A percentile compares a stretch with the other conserved stretches of the same genome.
Evolutionary conservation across 2,329 filamentous ascomycete genomes (phyloP).

Genomic region (Hymenotorrendiella dingleyae): DNA sequence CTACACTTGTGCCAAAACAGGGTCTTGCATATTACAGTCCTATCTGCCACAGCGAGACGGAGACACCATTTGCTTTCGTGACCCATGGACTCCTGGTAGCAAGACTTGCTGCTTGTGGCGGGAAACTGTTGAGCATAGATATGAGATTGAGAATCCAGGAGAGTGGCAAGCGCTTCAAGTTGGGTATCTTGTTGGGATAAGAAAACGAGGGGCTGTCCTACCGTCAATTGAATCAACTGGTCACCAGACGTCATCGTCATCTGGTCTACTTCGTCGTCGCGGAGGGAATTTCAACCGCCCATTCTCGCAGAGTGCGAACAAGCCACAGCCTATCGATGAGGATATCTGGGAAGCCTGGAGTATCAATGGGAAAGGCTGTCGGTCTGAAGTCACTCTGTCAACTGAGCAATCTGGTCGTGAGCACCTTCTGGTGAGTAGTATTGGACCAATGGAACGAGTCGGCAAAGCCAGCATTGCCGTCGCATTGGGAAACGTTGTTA

Average conservation of each 20-base stretch:
- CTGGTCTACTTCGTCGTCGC: constrained; percentile 13
- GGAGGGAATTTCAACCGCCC: constrained; percentile 3
- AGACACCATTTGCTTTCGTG: constrained; percentile 52
- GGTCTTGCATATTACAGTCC: constrained; percentile 59
- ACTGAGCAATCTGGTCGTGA: constrained; percentile 25
- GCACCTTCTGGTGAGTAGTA: constrained; percentile 56
- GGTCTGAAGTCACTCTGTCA: constrained; percentile 17
- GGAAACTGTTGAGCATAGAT: constrained; percentile 44
- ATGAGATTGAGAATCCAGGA: constrained; percentile 56
- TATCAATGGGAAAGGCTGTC: constrained; percentile 39
- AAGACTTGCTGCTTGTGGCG: constrained; percentile 46
- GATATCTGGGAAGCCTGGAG: constrained; percentile 49
- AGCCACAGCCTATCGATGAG: constrained; percentile 12
- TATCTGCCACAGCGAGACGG: constrained; percentile 49
- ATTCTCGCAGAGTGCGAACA: background rate
- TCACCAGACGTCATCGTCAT: background rate
- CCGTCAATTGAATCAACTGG: background rate
- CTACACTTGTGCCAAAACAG: constrained; percentile 54
- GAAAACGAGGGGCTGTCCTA: constrained; percentile 36
- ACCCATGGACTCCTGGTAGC: constrained; percentile 35
- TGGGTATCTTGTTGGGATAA: constrained; percentile 58
- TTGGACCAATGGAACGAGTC: constrained; percentile 59
- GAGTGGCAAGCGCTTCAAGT: constrained; percentile 57
- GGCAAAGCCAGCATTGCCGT: constrained; percentile 63
- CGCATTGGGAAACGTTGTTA: constrained; percentile 66